Conservation (phyloP, 306 rosid genomes). For the Myrica gale region DNA sequence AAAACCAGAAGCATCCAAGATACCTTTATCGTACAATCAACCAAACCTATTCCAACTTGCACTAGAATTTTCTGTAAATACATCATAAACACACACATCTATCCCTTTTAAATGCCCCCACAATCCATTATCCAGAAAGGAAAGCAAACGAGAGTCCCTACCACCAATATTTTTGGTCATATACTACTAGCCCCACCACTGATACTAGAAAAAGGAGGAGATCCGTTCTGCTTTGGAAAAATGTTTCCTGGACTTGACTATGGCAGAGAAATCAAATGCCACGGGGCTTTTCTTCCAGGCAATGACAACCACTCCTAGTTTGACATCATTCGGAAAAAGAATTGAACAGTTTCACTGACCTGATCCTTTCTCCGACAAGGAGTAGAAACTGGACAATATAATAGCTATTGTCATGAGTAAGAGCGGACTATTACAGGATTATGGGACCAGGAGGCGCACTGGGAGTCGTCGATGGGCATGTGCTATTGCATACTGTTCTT, state of each 20-base stretch:
- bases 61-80: slow-evolving; percentile 42
- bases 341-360: slow-evolving; percentile 39
- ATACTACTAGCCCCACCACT: slow-evolving; percentile 62
- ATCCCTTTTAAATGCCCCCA: slow-evolving; percentile 48
- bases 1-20: slow-evolving; percentile 50
- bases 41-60: slow-evolving; percentile 59
- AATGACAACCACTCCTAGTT: slow-evolving; percentile 42
- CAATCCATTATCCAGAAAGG: slow-evolving; percentile 49
- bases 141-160: slow-evolving; percentile 36
- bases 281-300: slow-evolving; percentile 27
- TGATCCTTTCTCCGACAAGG: slow-evolving; percentile 27
- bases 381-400: slow-evolving; percentile 32
- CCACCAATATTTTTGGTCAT: slow-evolving; percentile 48
- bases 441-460: slow-evolving; percentile 12
- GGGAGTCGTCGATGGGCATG: slow-evolving; percentile 12
- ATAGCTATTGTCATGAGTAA: slow-evolving; percentile 27
- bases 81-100: slow-evolving; percentile 45
- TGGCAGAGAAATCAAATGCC: slow-evolving; percentile 39
- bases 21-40: slow-evolving; percentile 47
- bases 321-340: slow-evolving; percentile 34
- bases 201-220: slow-evolving; percentile 37
- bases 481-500: slow-evolving; percentile 8
- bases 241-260: slow-evolving; percentile 37
- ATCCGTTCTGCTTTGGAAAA: slow-evolving; percentile 46
- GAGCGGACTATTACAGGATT: slow-evolving; percentile 19